Conservation (phyloP, 1,284 basidiomycete species). For the Pyrrhoderma noxium region DNA sequence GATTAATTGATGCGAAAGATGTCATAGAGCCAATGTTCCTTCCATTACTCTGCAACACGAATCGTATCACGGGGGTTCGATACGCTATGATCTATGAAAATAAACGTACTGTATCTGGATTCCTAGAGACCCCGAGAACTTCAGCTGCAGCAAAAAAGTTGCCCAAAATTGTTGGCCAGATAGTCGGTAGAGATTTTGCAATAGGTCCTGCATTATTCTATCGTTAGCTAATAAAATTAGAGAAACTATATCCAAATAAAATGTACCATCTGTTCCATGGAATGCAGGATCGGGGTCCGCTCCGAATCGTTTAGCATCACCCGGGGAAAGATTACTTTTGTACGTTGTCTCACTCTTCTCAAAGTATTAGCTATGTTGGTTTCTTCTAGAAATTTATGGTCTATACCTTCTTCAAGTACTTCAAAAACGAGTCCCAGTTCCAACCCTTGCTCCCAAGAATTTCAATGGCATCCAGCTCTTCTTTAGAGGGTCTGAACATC, state of each 20-base stretch:
- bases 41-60: background rate
- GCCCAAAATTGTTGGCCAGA: background rate
- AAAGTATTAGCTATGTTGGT: background rate
- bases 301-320: conserved; percentile 3
- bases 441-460: conserved; percentile 18
- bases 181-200: background rate
- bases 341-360: background rate
- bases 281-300: background rate
- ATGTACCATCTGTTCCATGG: conserved; percentile 10
- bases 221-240: background rate
- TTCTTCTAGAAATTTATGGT: no score
- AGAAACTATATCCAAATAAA: no score
- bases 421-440: conserved; percentile 15
- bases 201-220: background rate
- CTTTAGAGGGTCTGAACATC: conserved; percentile 4
- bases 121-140: conserved; percentile 4
- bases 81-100: no score
- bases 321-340: background rate
- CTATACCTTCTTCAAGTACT: conserved; percentile 14
- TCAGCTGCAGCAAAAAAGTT: background rate
- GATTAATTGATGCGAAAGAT: conserved; percentile 1
- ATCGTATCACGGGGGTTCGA: no score
- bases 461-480: conserved; percentile 13
- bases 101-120: conserved; percentile 10
- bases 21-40: conserved; percentile 4